phyloP scores from a whole-genome alignment of 169 alveolate species.

The Cyclospora cayetanensis region DNA sequence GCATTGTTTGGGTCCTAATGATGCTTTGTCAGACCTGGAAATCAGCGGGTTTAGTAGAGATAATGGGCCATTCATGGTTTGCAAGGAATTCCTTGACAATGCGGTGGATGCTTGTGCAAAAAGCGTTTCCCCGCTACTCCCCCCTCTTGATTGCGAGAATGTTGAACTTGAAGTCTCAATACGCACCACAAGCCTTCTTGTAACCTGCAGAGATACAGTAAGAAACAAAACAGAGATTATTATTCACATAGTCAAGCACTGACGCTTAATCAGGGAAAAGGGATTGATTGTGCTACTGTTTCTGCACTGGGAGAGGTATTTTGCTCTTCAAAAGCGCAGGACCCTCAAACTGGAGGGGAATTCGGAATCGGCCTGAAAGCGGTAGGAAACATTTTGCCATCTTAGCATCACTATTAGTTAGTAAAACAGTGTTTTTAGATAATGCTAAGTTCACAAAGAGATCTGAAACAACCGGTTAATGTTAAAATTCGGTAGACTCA shows the following conservation, averaged over 20 bases:
- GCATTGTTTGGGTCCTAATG: not conserved
- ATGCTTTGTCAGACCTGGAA: constrained; percentile 30
- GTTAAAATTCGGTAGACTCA: constrained; percentile 7
- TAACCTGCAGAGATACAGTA: constrained; percentile 60
- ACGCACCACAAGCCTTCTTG: not conserved
- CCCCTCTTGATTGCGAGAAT: not conserved
- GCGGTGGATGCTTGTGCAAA: constrained; percentile 70
- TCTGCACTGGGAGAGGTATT: constrained; percentile 66
- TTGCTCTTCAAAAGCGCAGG: constrained; percentile 66
- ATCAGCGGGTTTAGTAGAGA: constrained; percentile 48
- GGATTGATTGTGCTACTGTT: constrained; percentile 62
- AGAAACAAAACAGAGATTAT: not conserved
- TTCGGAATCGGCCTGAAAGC: constrained; percentile 73
- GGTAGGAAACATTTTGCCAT: not conserved
- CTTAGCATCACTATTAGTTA: not conserved
- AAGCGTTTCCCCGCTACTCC: not conserved
- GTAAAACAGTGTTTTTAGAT: not conserved
- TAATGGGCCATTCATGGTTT: constrained; percentile 60
- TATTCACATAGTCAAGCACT: too few species aligned
- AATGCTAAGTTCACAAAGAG: constrained; percentile 40
- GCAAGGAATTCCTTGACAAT: constrained; percentile 71
- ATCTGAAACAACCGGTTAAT: not conserved
- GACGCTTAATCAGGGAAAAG: constrained; percentile 64
- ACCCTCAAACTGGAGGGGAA: constrained; percentile 56
- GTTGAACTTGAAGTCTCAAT: not conserved